These are phyloP conservation scores for Penicillium waksmanii DNA, from an alignment of 495 filamentous ascomycete genomes.

Conservation along the genomic window DNA sequence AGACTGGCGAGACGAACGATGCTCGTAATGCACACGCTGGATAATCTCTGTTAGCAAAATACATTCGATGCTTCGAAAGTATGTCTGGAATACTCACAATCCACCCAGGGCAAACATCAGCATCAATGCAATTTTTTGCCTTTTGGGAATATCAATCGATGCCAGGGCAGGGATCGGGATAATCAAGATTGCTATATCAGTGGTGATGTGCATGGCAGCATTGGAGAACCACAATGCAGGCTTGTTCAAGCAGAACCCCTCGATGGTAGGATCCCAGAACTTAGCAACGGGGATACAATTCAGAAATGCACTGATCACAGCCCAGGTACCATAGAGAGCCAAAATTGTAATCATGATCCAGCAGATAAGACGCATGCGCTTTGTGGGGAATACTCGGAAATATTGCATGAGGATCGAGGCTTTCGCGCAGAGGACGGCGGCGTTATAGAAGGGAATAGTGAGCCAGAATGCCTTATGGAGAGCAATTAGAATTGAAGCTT, in stretches of 20 bases:
- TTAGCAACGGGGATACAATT: constrained; percentile 53
- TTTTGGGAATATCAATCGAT: constrained; percentile 48
- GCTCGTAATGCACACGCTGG: constrained; percentile 51
- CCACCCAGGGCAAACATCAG: constrained; percentile 55
- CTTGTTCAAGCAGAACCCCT: constrained; percentile 43
- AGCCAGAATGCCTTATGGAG: constrained; percentile 44
- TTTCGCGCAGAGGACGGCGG: constrained; percentile 54
- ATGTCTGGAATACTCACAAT: constrained; percentile 43
- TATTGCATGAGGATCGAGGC: constrained; percentile 55
- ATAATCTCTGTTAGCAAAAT: constrained; percentile 6
- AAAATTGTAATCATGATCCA: constrained; percentile 48
- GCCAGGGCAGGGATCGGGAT: constrained; percentile 55
- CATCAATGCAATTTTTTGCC: constrained; percentile 51
- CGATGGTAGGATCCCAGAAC: constrained; percentile 42
- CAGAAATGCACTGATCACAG: constrained; percentile 46
- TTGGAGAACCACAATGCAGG: constrained; percentile 55
- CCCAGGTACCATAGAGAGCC: constrained; percentile 45
- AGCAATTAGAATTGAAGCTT: background rate
- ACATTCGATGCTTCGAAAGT: background rate
- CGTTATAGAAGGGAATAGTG: constrained; percentile 53
- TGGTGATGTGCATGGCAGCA: constrained; percentile 54
- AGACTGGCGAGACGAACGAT: constrained; percentile 43
- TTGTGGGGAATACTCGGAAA: constrained; percentile 50
- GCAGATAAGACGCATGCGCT: constrained; percentile 43
- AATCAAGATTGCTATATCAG: constrained; percentile 55